Evolutionary conservation across 805 yeast genomes (phyloP).

Genomic region (Saccharomycopsis microspora): DNA sequence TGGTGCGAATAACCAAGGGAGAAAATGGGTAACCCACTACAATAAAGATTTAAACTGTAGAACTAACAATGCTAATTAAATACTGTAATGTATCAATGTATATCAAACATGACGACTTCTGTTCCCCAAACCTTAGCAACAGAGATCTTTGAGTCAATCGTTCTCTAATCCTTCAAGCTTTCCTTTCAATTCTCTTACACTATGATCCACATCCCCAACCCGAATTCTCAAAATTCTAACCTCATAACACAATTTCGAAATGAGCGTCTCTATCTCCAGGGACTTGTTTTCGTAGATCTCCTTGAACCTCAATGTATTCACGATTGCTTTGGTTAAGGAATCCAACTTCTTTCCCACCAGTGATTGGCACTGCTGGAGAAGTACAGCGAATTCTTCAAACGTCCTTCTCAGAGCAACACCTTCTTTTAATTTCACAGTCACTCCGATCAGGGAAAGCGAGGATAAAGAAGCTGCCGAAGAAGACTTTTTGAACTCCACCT

Average conservation of each 20-base stretch:
- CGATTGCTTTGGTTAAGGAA: constrained; percentile 2
- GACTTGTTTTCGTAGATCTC: constrained; percentile 26
- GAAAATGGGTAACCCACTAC: no score
- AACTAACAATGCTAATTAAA: no score
- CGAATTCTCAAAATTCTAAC: constrained; percentile 45
- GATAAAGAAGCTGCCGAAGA: no score
- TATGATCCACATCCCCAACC: constrained; percentile 57
- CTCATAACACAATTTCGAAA: constrained; percentile 57
- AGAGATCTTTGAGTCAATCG: not conserved
- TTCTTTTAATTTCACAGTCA: no score
- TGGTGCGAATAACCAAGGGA: no score
- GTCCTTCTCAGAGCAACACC: not conserved
- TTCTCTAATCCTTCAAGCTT: constrained; percentile 10
- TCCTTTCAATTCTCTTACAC: constrained; percentile 18
- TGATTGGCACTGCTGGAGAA: constrained; percentile 1
- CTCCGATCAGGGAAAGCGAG: no score
- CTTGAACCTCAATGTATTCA: constrained; percentile 3
- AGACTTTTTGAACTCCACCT: no score
- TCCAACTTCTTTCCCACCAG: constrained; percentile 4
- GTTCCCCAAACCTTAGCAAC: no score
- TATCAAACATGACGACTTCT: no score
- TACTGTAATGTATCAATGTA: no score
- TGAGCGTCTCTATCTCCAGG: constrained; percentile 40
- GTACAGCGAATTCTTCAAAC: constrained; percentile 3
- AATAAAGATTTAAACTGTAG: no score